Evolutionary conservation across 2,329 filamentous ascomycete species (phyloP).

Genomic region (Fusarium compactum): DNA sequence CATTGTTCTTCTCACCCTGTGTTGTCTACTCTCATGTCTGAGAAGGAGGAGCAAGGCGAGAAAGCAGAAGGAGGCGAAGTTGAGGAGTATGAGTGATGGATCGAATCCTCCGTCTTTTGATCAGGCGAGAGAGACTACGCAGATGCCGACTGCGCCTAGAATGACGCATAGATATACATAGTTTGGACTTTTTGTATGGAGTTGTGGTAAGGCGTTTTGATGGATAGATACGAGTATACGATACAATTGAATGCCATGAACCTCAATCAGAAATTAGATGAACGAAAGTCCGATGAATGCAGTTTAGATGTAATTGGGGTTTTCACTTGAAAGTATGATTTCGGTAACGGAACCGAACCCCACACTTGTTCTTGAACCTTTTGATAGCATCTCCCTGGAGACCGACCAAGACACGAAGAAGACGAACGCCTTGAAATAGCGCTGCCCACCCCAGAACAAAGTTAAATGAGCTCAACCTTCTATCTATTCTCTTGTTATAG

Average conservation of each 20-base stretch:
- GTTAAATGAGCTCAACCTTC: rapidly evolving
- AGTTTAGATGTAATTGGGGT: too few relatives aligned
- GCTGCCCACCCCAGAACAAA: too few relatives aligned
- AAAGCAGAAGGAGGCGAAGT: background rate
- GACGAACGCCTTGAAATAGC: too few relatives aligned
- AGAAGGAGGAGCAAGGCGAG: slow-evolving; percentile 1
- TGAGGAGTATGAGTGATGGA: slow-evolving; percentile 8
- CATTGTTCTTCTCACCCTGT: slow-evolving; percentile 2
- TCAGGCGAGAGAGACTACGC: background rate
- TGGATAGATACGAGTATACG: background rate
- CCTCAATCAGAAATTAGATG: background rate
- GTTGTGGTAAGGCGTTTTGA: background rate
- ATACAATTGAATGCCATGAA: background rate
- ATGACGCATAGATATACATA: slow-evolving; percentile 32
- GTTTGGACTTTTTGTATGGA: background rate
- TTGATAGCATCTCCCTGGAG: too few relatives aligned
- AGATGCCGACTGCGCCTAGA: slow-evolving; percentile 5
- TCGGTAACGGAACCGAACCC: too few relatives aligned
- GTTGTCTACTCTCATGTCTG: slow-evolving; percentile 6
- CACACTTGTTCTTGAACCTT: too few relatives aligned
- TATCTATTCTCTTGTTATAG: too few relatives aligned
- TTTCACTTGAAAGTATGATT: rapidly evolving
- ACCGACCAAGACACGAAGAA: too few relatives aligned
- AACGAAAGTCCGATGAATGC: too few relatives aligned
- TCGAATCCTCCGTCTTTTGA: background rate